A percentile compares a stretch with the other conserved stretches of the same genome.
phyloP scores from a whole-genome alignment of 345 rosid genomes.

The Pistacia integerrima region DNA sequence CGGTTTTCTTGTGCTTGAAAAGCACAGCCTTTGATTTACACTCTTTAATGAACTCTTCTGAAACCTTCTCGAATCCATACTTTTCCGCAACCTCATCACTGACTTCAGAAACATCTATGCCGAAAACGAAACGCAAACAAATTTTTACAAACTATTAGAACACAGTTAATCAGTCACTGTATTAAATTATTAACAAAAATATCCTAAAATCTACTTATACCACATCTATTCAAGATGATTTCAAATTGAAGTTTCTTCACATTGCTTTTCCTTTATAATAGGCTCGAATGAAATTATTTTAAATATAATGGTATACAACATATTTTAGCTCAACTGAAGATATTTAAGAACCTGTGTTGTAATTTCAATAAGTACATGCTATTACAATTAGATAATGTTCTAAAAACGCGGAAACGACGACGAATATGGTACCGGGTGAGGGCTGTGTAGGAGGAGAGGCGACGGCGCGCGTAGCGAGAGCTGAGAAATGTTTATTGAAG shows the following conservation, averaged over 20 bases:
- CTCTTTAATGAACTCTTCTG: conserved; percentile 84
- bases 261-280: too few relatives aligned
- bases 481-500: conserved; percentile 44
- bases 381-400: not conserved
- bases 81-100: conserved; percentile 70
- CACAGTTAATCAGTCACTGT: not conserved
- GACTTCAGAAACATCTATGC: conserved; percentile 47
- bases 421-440: conserved; percentile 52
- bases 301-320: too few relatives aligned
- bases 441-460: conserved; percentile 61
- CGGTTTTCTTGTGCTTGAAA: conserved; percentile 89
- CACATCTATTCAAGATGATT: too few relatives aligned
- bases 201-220: too few relatives aligned
- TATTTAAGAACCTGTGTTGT: too few relatives aligned
- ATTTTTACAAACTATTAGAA: too few relatives aligned
- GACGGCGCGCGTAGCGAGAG: conserved; percentile 62
- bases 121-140: conserved; percentile 1
- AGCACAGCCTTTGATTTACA: conserved; percentile 87
- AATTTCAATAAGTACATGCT: too few relatives aligned
- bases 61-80: conserved; percentile 83
- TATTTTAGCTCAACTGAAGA: too few relatives aligned
- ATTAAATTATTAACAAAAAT: too few relatives aligned
- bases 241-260: not conserved
- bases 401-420: not conserved
- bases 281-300: too few relatives aligned